phyloP scores from a whole-genome alignment of 2,329 filamentous ascomycete genomes.

The Gaeumannomyces sp. region DNA sequence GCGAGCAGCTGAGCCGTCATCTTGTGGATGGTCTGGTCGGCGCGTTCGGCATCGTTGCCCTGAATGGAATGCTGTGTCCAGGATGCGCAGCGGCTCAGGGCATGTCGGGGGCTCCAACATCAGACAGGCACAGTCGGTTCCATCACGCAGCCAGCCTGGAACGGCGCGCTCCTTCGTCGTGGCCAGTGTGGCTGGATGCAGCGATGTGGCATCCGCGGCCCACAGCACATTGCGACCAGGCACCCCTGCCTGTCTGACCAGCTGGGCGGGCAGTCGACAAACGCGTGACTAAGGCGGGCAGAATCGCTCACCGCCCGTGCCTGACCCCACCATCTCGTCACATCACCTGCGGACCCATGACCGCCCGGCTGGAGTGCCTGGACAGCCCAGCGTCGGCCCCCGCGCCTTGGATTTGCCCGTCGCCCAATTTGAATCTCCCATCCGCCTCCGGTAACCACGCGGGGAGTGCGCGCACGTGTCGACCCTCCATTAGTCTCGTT shows the following conservation, averaged over 20 bases:
- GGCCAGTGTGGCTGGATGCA: constrained; percentile 1
- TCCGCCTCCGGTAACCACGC: background rate
- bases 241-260: background rate
- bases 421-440: background rate
- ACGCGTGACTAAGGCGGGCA: constrained; percentile 16
- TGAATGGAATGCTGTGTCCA: background rate
- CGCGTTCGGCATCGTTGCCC: constrained; percentile 15
- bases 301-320: constrained; percentile 15
- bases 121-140: background rate
- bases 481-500: background rate
- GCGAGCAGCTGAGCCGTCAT: constrained; percentile 91
- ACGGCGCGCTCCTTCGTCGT: background rate
- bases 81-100: background rate
- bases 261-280: background rate
- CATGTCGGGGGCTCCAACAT: background rate
- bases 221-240: background rate
- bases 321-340: constrained; percentile 3
- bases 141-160: background rate
- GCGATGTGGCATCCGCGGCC: background rate
- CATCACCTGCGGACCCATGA: background rate
- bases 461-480: background rate
- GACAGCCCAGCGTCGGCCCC: background rate
- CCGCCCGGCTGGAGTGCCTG: background rate
- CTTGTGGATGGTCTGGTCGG: constrained; percentile 27
- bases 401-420: constrained; percentile 3